phyloP scores from a whole-genome alignment of 768 basidiomycete genomes.

The Mycena crocata region DNA sequence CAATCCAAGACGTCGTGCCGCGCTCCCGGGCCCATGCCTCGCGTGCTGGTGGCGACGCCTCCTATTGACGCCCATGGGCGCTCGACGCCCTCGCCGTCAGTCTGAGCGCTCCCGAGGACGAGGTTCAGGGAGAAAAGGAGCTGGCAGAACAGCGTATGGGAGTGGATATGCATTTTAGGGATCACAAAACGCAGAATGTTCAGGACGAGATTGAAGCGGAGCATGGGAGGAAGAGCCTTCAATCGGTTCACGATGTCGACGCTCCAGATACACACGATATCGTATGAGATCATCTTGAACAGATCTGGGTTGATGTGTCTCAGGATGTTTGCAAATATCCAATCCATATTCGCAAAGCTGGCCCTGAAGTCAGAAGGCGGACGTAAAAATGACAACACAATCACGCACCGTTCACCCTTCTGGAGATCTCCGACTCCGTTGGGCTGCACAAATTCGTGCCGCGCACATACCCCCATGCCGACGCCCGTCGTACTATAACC shows the following conservation, averaged over 20 bases:
- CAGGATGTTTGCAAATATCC: conserved; percentile 31
- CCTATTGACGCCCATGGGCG: conserved; percentile 43
- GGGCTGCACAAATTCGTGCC: no score
- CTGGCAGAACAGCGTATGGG: conserved; percentile 40
- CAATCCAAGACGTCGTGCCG: conserved; percentile 41
- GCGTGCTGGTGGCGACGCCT: conserved; percentile 40
- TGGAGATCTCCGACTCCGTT: conserved; percentile 45
- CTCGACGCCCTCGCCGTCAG: conserved; percentile 50
- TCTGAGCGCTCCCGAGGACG: conserved; percentile 38
- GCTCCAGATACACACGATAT: conserved; percentile 46
- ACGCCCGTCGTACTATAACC: no score
- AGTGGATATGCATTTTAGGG: conserved; percentile 45
- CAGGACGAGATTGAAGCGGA: conserved; percentile 20
- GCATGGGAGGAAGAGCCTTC: no score
- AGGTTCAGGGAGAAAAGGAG: conserved; percentile 37
- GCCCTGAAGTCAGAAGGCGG: background rate
- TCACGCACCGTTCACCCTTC: conserved; percentile 45
- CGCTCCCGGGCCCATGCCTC: conserved; percentile 50
- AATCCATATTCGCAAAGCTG: conserved; percentile 45
- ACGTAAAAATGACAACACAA: no score
- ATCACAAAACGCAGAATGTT: conserved; percentile 40
- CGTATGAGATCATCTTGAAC: conserved; percentile 38
- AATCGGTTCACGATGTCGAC: conserved; percentile 33
- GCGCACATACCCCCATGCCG: no score
- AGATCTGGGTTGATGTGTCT: background rate